Evolutionary conservation across 331 rosid genomes (phyloP).

Genomic region (Phaseolus coccineus): DNA sequence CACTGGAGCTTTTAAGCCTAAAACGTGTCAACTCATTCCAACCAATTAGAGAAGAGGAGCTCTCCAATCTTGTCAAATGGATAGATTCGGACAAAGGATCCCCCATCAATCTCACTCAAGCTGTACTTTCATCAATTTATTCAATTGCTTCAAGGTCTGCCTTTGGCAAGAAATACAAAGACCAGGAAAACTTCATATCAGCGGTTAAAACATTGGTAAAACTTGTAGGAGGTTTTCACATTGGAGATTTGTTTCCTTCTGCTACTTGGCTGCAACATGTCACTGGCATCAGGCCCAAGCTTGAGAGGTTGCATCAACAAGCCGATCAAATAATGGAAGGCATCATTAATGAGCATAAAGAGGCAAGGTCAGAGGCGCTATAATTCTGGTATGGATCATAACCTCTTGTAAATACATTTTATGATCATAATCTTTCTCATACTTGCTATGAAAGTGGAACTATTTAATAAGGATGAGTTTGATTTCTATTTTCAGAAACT

Average conservation of each 20-base stretch:
- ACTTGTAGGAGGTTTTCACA: slow-evolving; percentile 38
- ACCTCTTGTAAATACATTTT: not conserved
- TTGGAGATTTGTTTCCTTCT: slow-evolving; percentile 42
- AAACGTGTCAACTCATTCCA: slow-evolving; percentile 42
- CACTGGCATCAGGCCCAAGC: not conserved
- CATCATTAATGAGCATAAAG: slow-evolving; percentile 46
- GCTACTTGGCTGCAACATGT: not conserved
- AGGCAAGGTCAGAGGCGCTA: slow-evolving; percentile 23
- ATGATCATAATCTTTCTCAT: not conserved
- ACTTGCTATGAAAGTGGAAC: not conserved
- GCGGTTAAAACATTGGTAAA: not conserved
- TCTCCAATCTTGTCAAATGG: slow-evolving; percentile 31
- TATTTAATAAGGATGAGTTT: no score
- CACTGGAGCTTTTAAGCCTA: slow-evolving; percentile 49
- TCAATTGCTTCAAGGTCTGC: slow-evolving; percentile 45
- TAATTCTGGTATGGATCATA: slow-evolving; percentile 44
- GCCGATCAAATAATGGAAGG: slow-evolving; percentile 46
- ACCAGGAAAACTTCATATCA: slow-evolving; percentile 38
- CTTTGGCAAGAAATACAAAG: slow-evolving; percentile 45
- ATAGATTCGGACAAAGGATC: slow-evolving; percentile 43
- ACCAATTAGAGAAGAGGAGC: slow-evolving; percentile 48
- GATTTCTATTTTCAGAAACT: not conserved
- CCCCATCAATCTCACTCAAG: slow-evolving; percentile 40
- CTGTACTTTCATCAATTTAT: not conserved
- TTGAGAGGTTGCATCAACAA: slow-evolving; percentile 18